Evolutionary conservation across 2,329 filamentous ascomycete species (phyloP).

Genomic region (Pestalotiopsis sp.): DNA sequence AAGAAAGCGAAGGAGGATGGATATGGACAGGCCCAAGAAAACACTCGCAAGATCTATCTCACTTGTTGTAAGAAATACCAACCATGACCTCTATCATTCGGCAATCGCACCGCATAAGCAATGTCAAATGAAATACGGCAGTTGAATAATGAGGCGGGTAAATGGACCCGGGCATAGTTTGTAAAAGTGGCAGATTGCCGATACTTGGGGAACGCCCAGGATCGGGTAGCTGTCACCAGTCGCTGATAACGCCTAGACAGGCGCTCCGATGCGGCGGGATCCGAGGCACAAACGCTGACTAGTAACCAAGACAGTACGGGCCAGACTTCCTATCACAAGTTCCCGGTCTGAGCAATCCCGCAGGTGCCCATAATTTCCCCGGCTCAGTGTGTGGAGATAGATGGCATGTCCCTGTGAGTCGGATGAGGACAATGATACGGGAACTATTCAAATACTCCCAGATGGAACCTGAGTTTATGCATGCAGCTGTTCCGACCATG

Average conservation of each 20-base stretch:
- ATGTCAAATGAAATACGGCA: neutral
- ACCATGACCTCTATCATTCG: neutral
- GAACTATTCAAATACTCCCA: neutral
- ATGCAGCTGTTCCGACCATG: neutral
- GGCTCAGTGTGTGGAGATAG: neutral
- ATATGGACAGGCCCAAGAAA: neutral
- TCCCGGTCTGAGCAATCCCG: neutral
- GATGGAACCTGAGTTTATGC: neutral
- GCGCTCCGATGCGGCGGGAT: neutral
- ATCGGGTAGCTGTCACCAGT: neutral
- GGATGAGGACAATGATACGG: neutral
- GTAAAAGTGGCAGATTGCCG: slow-evolving; percentile 1
- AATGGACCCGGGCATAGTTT: neutral
- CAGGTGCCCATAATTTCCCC: neutral
- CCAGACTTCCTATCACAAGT: slow-evolving; percentile 1
- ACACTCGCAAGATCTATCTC: neutral
- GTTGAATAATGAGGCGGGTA: neutral
- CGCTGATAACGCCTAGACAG: neutral
- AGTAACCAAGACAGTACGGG: neutral
- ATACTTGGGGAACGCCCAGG: neutral
- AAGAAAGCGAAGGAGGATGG: neutral
- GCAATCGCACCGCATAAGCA: neutral
- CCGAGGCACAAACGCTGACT: neutral
- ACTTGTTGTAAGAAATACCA: neutral
- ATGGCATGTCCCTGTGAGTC: neutral